Evolutionary conservation across 2,329 filamentous ascomycete genomes (phyloP).

Genomic region (Colletotrichum shisoi): DNA sequence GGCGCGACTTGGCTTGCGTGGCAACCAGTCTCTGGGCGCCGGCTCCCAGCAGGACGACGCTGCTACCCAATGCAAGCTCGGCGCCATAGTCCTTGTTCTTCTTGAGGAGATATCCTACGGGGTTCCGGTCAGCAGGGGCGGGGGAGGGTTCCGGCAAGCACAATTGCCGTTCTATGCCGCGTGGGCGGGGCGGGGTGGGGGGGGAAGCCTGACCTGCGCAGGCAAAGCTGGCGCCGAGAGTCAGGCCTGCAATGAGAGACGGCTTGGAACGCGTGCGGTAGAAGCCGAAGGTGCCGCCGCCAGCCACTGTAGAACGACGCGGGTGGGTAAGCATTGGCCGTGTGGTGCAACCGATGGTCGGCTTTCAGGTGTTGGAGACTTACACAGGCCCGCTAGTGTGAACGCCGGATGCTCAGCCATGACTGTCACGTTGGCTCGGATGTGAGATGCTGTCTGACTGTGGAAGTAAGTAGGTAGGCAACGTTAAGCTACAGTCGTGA

Average conservation of each 20-base stretch:
- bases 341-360: neutral
- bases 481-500: neutral
- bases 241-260: slow-evolving; percentile 48
- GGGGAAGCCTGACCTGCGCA: slow-evolving; percentile 42
- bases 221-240: slow-evolving; percentile 47
- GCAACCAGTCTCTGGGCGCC: slow-evolving; percentile 52
- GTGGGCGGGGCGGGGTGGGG: neutral
- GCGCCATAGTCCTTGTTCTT: slow-evolving; percentile 54
- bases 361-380: neutral
- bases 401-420: slow-evolving; percentile 7
- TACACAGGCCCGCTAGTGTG: neutral
- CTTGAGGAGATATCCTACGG: slow-evolving; percentile 52
- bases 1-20: slow-evolving; percentile 50
- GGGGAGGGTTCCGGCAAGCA: too few species aligned
- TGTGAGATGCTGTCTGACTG: neutral
- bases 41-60: slow-evolving; percentile 49
- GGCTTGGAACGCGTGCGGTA: slow-evolving; percentile 46
- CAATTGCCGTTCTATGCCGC: neutral
- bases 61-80: slow-evolving; percentile 53
- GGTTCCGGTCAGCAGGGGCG: neutral
- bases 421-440: neutral
- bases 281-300: slow-evolving; percentile 47
- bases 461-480: neutral
- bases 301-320: slow-evolving; percentile 43
- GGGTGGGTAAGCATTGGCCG: neutral